Evolutionary conservation across 2,329 filamentous ascomycete species (phyloP), one percentile per base, ranked within the genome.

Genomic region (Colletotrichum magnum): DNA sequence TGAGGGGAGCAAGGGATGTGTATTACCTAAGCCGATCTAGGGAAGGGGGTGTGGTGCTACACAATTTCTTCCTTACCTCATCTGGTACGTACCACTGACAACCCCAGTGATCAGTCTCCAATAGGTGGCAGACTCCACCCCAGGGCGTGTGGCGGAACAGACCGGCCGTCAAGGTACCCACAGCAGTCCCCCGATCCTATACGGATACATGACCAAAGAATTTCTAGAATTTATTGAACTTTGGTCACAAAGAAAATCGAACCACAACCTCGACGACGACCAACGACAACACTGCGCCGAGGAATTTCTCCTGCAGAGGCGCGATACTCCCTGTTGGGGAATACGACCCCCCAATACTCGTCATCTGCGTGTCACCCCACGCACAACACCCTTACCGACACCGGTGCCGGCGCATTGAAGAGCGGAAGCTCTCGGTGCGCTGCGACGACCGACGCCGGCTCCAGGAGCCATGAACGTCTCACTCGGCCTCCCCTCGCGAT

Each of bases 381-480:
- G 32, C 32, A 52, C 21, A 43, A 13, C 48, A 12, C 2, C 24
- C 12, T 21, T 13, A 32, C 5, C 36, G 26, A 32, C 39, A 24
- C n/a, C 50, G 56, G 47, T 32, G 51, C 57, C 48, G 57, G 63
- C 68, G 68, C 68, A 68, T 68, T 68, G 64, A 57, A 61, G 64
- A 63, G 64, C 32, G 36, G 43, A 21, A 54, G 51, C 64, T 68
- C 47, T 57, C 58, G 24, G 63, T 62, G 57, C 57, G 67, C 67
- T 61, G 67, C 57, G 26, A 62, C 64, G 18, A 57, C 48, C 58
- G 52, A 52, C 24, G 36, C 47, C 47, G 32, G 39, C 53, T 32
- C 41, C 26, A 51, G 64, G 57, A 63, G 64, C 71, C 61, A 71
- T 72, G 71, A 72, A 72, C 24, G 47, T 32, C 68, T 68, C 67